A percentile compares a stretch with the other conserved stretches of the same genome.
phyloP scores from a whole-genome alignment of 306 rosid species.

The Echinosophora koreensis region DNA sequence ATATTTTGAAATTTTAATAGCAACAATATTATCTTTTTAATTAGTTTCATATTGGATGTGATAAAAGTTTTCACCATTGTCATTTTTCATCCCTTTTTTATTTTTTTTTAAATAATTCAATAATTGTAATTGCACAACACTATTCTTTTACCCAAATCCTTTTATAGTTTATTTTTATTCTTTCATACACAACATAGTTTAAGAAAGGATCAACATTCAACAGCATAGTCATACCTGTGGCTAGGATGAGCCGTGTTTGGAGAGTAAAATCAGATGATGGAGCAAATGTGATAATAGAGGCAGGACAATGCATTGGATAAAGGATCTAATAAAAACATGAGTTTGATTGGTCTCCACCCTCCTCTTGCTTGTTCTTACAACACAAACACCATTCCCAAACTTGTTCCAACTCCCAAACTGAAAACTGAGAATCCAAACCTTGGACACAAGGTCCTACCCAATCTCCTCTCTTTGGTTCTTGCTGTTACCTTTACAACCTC shows the following conservation, averaged over 20 bases:
- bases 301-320: conserved; percentile 33
- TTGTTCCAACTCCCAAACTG: conserved; percentile 48
- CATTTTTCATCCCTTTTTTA: too few relatives aligned
- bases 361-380: conserved; percentile 39
- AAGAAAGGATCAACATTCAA: conserved; percentile 28
- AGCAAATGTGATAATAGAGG: conserved; percentile 14
- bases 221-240: conserved; percentile 24
- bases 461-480: conserved; percentile 73
- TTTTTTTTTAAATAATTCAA: too few relatives aligned
- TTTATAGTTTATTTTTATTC: too few relatives aligned
- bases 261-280: not conserved
- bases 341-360: conserved; percentile 54
- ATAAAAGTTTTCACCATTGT: too few relatives aligned
- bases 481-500: conserved; percentile 63
- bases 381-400: conserved; percentile 37
- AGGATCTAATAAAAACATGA: conserved; percentile 52
- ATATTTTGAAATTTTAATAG: too few relatives aligned
- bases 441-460: conserved; percentile 54
- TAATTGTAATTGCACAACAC: too few relatives aligned
- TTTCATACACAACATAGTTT: not conserved
- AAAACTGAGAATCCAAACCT: conserved; percentile 40
- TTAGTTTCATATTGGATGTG: too few relatives aligned
- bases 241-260: not conserved
- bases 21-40: too few relatives aligned
- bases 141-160: too few relatives aligned